Base-by-base conservation (phyloP, 768 basidiomycete genomes). In the Lactarius trivialis region DNA sequence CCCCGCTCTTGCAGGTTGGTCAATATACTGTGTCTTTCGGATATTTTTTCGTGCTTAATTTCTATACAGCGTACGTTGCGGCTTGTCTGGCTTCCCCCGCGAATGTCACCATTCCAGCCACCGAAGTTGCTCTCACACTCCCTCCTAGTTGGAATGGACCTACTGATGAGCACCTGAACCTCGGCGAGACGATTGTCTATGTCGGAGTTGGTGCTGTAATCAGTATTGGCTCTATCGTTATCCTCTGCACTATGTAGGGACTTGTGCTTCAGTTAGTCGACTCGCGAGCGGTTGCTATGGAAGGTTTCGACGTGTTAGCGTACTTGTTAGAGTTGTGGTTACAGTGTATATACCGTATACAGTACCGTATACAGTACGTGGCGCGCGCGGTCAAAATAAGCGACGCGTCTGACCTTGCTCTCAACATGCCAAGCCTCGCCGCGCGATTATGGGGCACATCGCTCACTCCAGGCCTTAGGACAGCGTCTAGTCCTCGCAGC, bases 61-160 rank as follows among this genome's bases (percentile, higher is more conserved):
- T 19, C 15, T 17, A 2, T 32, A 24, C 68, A 88, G 88, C 78
- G n/a, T 90, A 88, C 67, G 73, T 76, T 4, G 63, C 76, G 9
- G 76, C 78, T 1, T 88, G 88, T 70, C 59, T 60, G 28, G 66
- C 65, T 0, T 61, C 68, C 3, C 9, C 53, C 0, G 70, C 70
- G 50, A 79, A 81, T 33, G 52, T 75, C 24, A 76, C 75, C 17
- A 65, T 85, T 49, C 63, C 76, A 11, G 58, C 76, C 4, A 71
- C 73, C 14, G 68, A 76, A 43, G 75, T 77, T 24, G 71, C 76
- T 1, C 75, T 90, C 39, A 58, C 68, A 0, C 69, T 83, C 19
- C 81, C 86, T 2, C 50, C 73, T 0, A 72, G 66, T 64, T 89
- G 86, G 88, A 79, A 87, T 66, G 88, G 88, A 0, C 83, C 83